Conservation (phyloP, 257 asterid species). For the Fraxinus pennsylvanica region DNA sequence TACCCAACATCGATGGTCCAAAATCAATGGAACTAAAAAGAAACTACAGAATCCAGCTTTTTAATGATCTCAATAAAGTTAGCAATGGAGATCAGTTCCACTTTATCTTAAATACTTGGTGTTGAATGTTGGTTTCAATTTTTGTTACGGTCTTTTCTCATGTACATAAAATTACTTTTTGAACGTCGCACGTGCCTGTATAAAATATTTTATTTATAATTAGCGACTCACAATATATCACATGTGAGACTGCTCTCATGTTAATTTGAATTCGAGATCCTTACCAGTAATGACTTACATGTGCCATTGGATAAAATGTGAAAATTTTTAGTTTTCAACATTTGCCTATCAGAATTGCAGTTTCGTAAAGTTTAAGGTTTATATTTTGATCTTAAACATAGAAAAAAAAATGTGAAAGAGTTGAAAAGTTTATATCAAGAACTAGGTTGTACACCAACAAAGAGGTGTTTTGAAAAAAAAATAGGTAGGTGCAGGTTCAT, state of each 20-base stretch:
- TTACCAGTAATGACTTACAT: no score
- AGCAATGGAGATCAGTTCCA: background rate
- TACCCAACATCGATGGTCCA: slow-evolving; percentile 46
- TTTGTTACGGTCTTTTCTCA: background rate
- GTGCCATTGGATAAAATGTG: background rate
- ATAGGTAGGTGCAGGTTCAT: background rate
- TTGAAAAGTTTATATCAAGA: slow-evolving; percentile 17
- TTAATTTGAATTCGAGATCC: no score
- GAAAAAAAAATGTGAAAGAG: slow-evolving; percentile 5
- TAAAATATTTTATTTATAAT: no score
- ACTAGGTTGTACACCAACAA: background rate
- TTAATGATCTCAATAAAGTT: slow-evolving; percentile 28
- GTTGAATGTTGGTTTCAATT: background rate
- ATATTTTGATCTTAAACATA: slow-evolving; percentile 3
- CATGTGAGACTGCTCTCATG: no score
- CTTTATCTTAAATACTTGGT: slow-evolving; percentile 5
- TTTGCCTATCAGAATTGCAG: background rate
- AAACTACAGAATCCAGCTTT: slow-evolving; percentile 22
- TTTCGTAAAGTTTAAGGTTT: background rate
- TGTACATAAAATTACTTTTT: background rate
- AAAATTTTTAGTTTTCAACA: background rate
- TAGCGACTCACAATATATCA: no score
- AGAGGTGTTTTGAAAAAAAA: background rate
- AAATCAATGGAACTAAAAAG: slow-evolving; percentile 26
- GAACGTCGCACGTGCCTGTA: background rate